A percentile compares a stretch with the other conserved stretches of the same genome.
Conservation (phyloP, 805 yeast species). For the Metschnikowia koreensis region DNA sequence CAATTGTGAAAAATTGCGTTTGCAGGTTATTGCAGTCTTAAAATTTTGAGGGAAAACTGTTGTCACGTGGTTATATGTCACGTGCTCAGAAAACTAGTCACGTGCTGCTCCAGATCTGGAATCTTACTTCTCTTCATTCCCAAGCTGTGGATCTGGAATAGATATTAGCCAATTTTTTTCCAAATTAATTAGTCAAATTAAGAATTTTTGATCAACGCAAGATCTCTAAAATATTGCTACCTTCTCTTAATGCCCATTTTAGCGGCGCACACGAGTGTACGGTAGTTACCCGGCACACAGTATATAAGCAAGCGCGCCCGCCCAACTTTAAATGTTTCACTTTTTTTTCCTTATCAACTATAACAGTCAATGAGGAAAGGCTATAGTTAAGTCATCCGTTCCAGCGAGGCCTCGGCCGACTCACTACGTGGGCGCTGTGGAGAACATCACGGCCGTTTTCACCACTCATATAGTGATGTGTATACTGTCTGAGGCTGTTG, state of each 20-base stretch:
- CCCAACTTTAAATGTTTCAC: not conserved
- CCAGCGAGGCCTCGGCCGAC: slow-evolving; percentile 27
- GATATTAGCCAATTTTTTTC: not conserved
- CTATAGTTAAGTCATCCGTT: slow-evolving; percentile 38
- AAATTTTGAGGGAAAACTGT: not conserved
- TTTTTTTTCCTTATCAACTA: slow-evolving; percentile 47
- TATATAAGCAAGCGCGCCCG: slow-evolving; percentile 4
- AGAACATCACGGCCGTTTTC: slow-evolving; percentile 48
- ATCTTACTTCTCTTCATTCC: not conserved
- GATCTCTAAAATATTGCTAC: not conserved
- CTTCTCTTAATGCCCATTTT: not conserved
- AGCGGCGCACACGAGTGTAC: not conserved
- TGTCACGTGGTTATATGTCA: not conserved
- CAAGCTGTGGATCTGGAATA: no score
- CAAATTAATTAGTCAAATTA: no score
- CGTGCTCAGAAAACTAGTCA: not conserved
- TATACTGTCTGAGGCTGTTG: slow-evolving; percentile 37
- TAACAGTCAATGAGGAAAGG: slow-evolving; percentile 58
- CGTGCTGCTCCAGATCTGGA: not conserved
- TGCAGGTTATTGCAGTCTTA: not conserved
- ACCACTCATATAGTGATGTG: slow-evolving; percentile 49
- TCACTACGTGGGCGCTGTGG: slow-evolving; percentile 49
- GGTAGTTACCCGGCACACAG: slow-evolving; percentile 11
- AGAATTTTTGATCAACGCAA: no score
- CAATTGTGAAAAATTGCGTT: not conserved